Conservation (phyloP, 148 eudicot genomes). For the Rheum nobile region DNA sequence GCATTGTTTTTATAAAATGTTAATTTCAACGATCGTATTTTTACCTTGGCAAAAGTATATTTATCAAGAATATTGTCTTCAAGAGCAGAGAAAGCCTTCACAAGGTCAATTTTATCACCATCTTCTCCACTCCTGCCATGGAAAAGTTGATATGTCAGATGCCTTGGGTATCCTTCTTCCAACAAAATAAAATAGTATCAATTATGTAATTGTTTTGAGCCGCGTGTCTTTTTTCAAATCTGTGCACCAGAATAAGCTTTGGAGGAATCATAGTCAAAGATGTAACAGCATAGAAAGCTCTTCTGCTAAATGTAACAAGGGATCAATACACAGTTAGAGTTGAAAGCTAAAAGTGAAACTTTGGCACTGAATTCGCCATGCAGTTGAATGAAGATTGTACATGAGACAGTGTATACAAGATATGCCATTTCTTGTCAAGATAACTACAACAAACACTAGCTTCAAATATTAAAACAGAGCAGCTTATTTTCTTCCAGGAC, state of each 20-base stretch:
- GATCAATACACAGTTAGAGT: neutral
- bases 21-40: neutral
- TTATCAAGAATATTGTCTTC: slow-evolving; percentile 90
- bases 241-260: neutral
- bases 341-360: too few species aligned
- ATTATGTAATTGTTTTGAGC: neutral
- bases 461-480: neutral
- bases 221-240: neutral
- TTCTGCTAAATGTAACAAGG: too few species aligned
- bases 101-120: slow-evolving; percentile 63
- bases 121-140: slow-evolving; percentile 58
- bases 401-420: neutral
- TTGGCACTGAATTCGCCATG: neutral
- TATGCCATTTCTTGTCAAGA: neutral
- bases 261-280: neutral
- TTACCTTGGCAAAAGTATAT: slow-evolving; percentile 85
- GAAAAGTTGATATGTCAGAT: neutral
- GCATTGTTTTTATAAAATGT: neutral
- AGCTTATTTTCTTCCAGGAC: neutral
- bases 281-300: neutral
- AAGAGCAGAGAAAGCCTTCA: slow-evolving; percentile 67
- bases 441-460: neutral
- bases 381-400: neutral
- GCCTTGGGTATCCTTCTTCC: neutral
- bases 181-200: too few species aligned